Percentiles rank a stretch among this genome's conserved stretches.
These are phyloP conservation scores for Globisporangium abappressorium DNA, from an alignment of 352 stramenopile species.

Conservation along the genomic window DNA sequence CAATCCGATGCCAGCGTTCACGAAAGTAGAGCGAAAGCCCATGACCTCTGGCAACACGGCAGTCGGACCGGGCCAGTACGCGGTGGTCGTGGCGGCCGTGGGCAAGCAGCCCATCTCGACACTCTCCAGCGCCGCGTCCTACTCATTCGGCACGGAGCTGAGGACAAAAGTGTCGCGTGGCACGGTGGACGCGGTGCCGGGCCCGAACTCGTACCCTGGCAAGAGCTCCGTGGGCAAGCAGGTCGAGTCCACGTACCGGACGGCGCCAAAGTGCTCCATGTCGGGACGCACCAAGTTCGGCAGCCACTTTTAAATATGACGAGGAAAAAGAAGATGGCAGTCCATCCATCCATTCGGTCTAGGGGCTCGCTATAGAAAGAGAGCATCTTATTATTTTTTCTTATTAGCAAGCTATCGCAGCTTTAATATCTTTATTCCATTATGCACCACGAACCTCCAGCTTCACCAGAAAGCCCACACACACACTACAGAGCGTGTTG, in stretches of 20 bases:
- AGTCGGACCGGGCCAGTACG: constrained; percentile 71
- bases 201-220: constrained; percentile 48
- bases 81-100: constrained; percentile 58
- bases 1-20: constrained; percentile 55
- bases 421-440: neutral
- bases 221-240: constrained; percentile 66
- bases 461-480: neutral
- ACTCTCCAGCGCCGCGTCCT: constrained; percentile 48
- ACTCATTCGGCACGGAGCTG: constrained; percentile 64
- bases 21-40: constrained; percentile 69
- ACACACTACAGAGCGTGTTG: neutral
- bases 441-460: neutral
- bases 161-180: constrained; percentile 37
- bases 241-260: constrained; percentile 63
- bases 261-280: constrained; percentile 67
- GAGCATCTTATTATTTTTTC: neutral
- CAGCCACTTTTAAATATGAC: constrained; percentile 50
- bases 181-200: constrained; percentile 28
- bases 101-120: constrained; percentile 70
- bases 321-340: neutral
- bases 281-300: constrained; percentile 78
- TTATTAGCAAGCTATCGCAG: neutral
- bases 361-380: neutral
- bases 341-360: neutral
- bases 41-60: constrained; percentile 43